Percentiles rank a stretch among this genome's conserved stretches.
These are phyloP conservation scores for Hemileccinum rubropunctum DNA, from an alignment of 768 basidiomycete genomes.

Conservation along the genomic window DNA sequence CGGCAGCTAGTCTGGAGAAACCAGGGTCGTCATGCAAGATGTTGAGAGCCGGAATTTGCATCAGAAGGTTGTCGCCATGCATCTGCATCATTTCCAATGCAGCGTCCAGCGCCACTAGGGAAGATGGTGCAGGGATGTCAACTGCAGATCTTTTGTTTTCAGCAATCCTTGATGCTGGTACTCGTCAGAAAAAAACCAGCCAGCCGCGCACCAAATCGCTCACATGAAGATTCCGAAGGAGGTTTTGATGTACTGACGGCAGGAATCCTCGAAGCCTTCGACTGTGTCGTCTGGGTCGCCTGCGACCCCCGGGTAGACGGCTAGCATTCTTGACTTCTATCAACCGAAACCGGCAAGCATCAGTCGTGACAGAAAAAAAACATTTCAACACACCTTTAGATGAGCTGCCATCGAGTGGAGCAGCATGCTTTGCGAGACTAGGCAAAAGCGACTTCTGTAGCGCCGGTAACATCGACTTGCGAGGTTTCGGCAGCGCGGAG, in stretches of 20 bases:
- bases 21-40: not conserved
- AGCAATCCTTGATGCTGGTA: not conserved
- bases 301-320: constrained; percentile 11
- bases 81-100: constrained; percentile 7
- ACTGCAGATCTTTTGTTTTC: not conserved
- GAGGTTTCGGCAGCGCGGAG: constrained; percentile 4
- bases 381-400: constrained; percentile 1
- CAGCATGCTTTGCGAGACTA: not conserved
- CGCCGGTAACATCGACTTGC: constrained; percentile 12
- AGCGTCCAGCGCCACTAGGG: constrained; percentile 11
- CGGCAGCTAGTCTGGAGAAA: not conserved
- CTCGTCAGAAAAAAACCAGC: constrained; percentile 1
- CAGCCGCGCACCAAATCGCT: not conserved
- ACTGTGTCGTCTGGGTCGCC: constrained; percentile 11
- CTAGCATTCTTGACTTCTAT: constrained; percentile 8
- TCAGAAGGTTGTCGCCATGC: constrained; percentile 4
- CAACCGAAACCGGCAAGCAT: not conserved
- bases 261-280: not conserved
- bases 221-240: constrained; percentile 4
- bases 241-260: not conserved
- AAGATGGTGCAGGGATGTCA: constrained; percentile 6
- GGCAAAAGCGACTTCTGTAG: constrained; percentile 4
- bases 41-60: not conserved
- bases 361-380: not conserved
- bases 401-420: not conserved